Conservation (phyloP, 2,329 filamentous ascomycete genomes). For the Bipolaris sorokiniana region DNA sequence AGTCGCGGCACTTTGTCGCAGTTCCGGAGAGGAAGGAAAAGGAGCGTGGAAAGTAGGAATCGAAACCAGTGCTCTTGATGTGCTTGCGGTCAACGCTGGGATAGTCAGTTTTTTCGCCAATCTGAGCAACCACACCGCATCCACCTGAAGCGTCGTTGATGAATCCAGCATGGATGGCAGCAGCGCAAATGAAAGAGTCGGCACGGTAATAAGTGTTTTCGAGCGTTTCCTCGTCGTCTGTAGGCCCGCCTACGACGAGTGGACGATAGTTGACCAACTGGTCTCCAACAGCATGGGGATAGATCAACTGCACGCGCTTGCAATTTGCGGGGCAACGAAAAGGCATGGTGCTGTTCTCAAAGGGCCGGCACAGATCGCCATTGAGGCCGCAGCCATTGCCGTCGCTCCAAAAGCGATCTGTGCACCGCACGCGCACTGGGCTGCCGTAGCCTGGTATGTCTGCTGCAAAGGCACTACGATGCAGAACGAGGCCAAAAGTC, state of each 20-base stretch:
- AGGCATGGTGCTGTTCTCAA: constrained; percentile 70
- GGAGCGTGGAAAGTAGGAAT: constrained; percentile 87
- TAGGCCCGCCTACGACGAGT: constrained; percentile 62
- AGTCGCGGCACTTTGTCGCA: constrained; percentile 73
- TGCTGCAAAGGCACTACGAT: constrained; percentile 63
- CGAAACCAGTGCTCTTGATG: constrained; percentile 77
- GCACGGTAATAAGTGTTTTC: constrained; percentile 74
- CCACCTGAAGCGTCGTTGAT: constrained; percentile 75
- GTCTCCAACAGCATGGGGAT: constrained; percentile 76
- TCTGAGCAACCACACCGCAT: constrained; percentile 78
- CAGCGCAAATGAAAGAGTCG: constrained; percentile 85
- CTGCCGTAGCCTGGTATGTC: constrained; percentile 72
- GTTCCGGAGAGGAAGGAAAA: constrained; percentile 76
- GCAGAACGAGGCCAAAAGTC: constrained; percentile 71
- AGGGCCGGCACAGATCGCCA: constrained; percentile 76
- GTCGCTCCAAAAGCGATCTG: constrained; percentile 69
- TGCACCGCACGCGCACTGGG: constrained; percentile 70
- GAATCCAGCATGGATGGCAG: constrained; percentile 83
- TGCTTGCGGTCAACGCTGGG: constrained; percentile 70
- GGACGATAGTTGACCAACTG: constrained; percentile 64
- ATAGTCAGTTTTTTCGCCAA: constrained; percentile 71
- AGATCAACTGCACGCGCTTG: constrained; percentile 67
- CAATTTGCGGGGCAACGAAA: constrained; percentile 80
- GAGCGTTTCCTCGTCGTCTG: constrained; percentile 48
- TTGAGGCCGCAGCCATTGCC: constrained; percentile 77